These are phyloP conservation scores for Fusarium ambrosium DNA, from an alignment of 2,329 filamentous ascomycete genomes.

Conservation along the genomic window DNA sequence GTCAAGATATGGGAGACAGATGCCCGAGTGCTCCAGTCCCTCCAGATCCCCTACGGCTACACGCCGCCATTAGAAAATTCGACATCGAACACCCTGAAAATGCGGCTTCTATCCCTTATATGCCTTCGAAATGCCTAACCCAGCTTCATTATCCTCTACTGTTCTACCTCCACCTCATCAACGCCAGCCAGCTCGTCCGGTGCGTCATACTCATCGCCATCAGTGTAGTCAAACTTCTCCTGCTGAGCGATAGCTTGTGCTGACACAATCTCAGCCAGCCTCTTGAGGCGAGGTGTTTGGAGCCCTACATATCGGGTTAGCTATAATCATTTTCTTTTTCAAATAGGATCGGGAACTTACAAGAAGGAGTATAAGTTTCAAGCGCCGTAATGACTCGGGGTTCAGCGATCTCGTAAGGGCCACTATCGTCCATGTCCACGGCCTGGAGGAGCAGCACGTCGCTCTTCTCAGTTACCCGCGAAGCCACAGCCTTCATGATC, in stretches of 20 bases:
- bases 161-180: constrained; percentile 59
- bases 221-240: constrained; percentile 78
- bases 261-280: constrained; percentile 97
- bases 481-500: constrained; percentile 99
- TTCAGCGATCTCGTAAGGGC: constrained; percentile 98
- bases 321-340: constrained; percentile 34
- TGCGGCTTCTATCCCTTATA: constrained; percentile 48
- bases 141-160: constrained; percentile 46
- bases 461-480: constrained; percentile 96
- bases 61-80: constrained; percentile 45
- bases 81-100: constrained; percentile 49
- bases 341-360: constrained; percentile 65
- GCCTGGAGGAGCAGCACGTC: constrained; percentile 93
- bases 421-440: constrained; percentile 99
- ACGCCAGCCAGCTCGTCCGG: constrained; percentile 65
- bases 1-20: constrained; percentile 39
- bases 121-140: constrained; percentile 45
- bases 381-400: constrained; percentile 94
- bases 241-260: constrained; percentile 96
- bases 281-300: constrained; percentile 94
- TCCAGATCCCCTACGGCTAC: constrained; percentile 43
- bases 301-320: constrained; percentile 74
- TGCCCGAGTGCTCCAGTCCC: constrained; percentile 27
- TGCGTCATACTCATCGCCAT: constrained; percentile 61
- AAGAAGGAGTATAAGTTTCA: constrained; percentile 98